Base-by-base conservation (phyloP, 2,329 filamentous ascomycete genomes). In the Alternaria consortialis region DNA sequence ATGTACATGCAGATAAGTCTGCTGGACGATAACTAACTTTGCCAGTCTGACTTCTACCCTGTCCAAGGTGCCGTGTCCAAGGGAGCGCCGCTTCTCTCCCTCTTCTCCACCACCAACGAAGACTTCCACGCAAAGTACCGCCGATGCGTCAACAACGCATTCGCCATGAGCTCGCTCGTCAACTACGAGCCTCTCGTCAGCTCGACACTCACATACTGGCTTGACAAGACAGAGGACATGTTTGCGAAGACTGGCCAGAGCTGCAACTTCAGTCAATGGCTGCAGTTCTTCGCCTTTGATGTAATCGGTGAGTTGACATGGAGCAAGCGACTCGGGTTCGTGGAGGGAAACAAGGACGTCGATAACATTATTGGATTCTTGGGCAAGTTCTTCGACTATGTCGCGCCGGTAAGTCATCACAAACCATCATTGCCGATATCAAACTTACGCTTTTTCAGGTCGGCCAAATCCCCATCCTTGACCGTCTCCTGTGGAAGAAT, bases 201-300 rank as follows among this genome's bases (percentile, higher is more conserved):
- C 74, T 90, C 88, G 66, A 92, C 90, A 1, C 89, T 90, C 0
- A 86, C 87, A 64, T 80, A 91, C 2, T 94, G 93, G 75, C 84
- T 94, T 43, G 77, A 81, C 58, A 80, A 81, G 63, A 84, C 82
- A 2, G 72, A 80, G 44, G 70, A 77, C 23, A 69, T 80, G 32
- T 85, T 80, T 66, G 78, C 79, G 9, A 74, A 74, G 5, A 79
- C 79, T 0, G 78, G 80, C 12, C 63, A 67, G 29, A 78, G 78
- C 25, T 91, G 88, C 70, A 86, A 91, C 71, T 90, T 92, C 57
- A 87, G 87, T 1, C 82, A 84, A 58, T 93, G 91, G 91, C 80
- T 94, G 58, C 91, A 94, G 71, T 93, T 89, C 74, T 93, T 91
- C 68, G 91, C 91, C 0, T 94, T 94, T 70, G 91, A 94, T 72